Evolutionary conservation across 2,329 filamentous ascomycete species (phyloP).

Genomic region (Raffaelea albimanens): DNA sequence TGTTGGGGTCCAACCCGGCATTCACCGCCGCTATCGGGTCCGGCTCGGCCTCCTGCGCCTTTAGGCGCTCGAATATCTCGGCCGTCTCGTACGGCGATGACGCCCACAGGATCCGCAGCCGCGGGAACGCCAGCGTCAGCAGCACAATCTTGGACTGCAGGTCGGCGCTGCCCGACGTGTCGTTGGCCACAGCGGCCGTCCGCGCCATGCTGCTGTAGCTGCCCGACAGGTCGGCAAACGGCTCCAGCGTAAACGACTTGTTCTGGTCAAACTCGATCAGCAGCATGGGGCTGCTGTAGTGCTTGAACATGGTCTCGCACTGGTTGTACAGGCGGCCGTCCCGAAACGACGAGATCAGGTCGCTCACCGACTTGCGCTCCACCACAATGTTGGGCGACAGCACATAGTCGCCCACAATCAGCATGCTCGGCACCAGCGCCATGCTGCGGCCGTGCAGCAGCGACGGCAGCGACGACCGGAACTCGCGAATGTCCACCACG

Average conservation of each 20-base stretch:
- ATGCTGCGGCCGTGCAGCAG: conserved; percentile 84
- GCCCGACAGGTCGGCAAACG: conserved; percentile 58
- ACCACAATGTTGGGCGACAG: conserved; percentile 85
- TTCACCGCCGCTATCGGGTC: conserved; percentile 82
- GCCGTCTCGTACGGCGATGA: conserved; percentile 90
- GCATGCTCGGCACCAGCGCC: conserved; percentile 83
- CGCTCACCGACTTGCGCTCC: conserved; percentile 86
- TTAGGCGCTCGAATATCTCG: conserved; percentile 90
- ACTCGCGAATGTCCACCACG: conserved; percentile 92
- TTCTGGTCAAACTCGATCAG: conserved; percentile 97
- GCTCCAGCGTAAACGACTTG: conserved; percentile 91
- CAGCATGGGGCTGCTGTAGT: conserved; percentile 84
- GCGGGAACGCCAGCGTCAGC: conserved; percentile 83
- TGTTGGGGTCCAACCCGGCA: conserved; percentile 61
- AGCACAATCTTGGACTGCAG: conserved; percentile 88
- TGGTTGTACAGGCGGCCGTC: conserved; percentile 89
- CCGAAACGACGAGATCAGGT: conserved; percentile 84
- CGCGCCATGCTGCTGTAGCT: conserved; percentile 38
- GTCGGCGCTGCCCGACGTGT: conserved; percentile 43
- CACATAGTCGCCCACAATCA: conserved; percentile 95
- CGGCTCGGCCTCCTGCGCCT: conserved; percentile 80
- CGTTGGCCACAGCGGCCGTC: conserved; percentile 39
- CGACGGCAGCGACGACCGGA: conserved; percentile 84
- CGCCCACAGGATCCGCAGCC: conserved; percentile 87
- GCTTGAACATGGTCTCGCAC: conserved; percentile 85